Base-by-base conservation (phyloP, 352 stramenopile species). In the Globisporangium cystogenes region DNA sequence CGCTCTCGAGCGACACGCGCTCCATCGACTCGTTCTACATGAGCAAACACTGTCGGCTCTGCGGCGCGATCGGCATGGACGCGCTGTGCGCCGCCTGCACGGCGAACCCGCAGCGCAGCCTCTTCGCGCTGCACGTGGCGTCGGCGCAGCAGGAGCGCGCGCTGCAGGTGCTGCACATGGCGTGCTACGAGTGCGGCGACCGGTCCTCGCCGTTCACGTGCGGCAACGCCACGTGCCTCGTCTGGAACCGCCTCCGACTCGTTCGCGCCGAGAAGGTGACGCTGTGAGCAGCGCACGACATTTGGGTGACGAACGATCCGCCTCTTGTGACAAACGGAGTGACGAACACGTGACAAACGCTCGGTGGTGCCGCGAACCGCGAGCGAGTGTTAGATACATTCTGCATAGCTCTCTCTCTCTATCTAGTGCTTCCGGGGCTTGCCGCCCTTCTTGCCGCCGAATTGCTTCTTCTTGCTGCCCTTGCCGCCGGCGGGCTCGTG, bases 21-120 rank as follows among this genome's bases (percentile, higher is more conserved):
- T 78, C 77, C 0, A 95, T 95, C 42, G 85, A 95, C 59, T 82
- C 75, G 24, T 95, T 86, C 48, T 95, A 95, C 68, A 54, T 76
- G 60, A 95, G 85, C 60, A 86, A 87, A 33, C 82, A 88, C 53
- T 95, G 85, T 43, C 74, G 65, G 1, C 65, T 95, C 0, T 95
- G 85, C 29, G 76, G 82, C 2, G 65, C 69, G 7, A 68, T 89
- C n/a, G 82, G 79, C 0, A 76, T 65, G 37, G 64, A 74, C 35
- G 46, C 60, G 5, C 53, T 90, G 7, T 92, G 82, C 54, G 56
- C 69, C 18, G 62, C 77, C 33, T 92, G 82, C 53, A 67, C 48
- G 15, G 47, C 50, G 2, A 59, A 90, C 29, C 76, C 74, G 3
- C 82, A 90, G 51, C 78, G 75, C 44, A 92, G 82, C 53, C 59